Evolutionary conservation across 768 basidiomycete species (phyloP).

Genomic region (Pleurotus sapidus): DNA sequence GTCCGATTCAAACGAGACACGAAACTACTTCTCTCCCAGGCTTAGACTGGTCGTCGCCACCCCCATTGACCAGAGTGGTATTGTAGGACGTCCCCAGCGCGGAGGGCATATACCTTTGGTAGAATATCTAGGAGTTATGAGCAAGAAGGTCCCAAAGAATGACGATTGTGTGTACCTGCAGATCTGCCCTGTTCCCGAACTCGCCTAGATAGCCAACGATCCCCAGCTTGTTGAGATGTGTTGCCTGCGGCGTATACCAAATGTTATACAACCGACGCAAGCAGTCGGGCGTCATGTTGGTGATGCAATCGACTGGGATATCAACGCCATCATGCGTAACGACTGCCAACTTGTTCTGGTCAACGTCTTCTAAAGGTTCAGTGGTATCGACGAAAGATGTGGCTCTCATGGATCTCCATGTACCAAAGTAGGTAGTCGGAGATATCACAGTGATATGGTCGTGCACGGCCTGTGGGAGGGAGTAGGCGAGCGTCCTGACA

Average conservation of each 20-base stretch:
- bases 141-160: constrained; percentile 7
- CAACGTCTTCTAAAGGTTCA: constrained; percentile 4
- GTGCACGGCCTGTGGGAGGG: constrained; percentile 54
- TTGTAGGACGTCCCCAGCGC: constrained; percentile 27
- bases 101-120: constrained; percentile 30
- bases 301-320: constrained; percentile 31
- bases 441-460: constrained; percentile 64
- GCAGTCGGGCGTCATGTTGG: constrained; percentile 39
- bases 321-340: constrained; percentile 3
- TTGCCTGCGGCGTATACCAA: constrained; percentile 26
- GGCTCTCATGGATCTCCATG: constrained; percentile 28
- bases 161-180: constrained; percentile 21
- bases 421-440: constrained; percentile 66
- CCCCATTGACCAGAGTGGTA: constrained; percentile 32
- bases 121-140: constrained; percentile 28
- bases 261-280: constrained; percentile 38
- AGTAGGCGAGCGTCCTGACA: constrained; percentile 64
- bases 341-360: constrained; percentile 13
- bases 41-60: constrained; percentile 33
- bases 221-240: constrained; percentile 35
- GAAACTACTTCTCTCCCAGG: constrained; percentile 26
- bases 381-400: constrained; percentile 23
- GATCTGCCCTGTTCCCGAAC: constrained; percentile 40
- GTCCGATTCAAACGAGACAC: background rate
- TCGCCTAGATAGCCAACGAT: constrained; percentile 41